Percentiles rank a stretch among this genome's conserved stretches.
Conservation (phyloP, 768 basidiomycete species). For the Paxillus involutus region DNA sequence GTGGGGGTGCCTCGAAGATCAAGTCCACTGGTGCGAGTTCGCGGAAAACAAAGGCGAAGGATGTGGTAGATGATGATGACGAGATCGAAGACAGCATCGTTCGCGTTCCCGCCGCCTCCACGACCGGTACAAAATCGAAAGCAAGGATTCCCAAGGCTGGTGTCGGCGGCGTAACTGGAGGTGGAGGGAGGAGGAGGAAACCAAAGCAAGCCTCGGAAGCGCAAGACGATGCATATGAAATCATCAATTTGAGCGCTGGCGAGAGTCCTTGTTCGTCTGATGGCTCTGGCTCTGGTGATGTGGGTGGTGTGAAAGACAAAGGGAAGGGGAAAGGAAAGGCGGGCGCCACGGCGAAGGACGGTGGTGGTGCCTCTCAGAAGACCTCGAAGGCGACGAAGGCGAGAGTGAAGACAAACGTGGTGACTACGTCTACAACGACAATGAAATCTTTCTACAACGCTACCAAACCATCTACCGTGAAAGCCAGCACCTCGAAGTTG, state of each 20-base stretch:
- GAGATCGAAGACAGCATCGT: not conserved
- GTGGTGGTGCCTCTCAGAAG: not conserved
- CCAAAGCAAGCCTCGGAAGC: slow-evolving; percentile 22
- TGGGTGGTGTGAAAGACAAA: not conserved
- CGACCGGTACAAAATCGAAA: slow-evolving; percentile 4
- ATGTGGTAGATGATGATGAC: not conserved
- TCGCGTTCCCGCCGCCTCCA: slow-evolving; percentile 4
- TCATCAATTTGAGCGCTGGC: slow-evolving; percentile 22
- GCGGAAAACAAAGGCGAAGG: not conserved
- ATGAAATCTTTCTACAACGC: slow-evolving; percentile 9
- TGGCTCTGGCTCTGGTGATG: not conserved
- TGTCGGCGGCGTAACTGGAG: not conserved
- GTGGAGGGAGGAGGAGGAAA: slow-evolving; percentile 14
- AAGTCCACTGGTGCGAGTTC: not conserved
- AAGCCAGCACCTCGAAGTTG: not conserved
- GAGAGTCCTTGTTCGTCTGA: slow-evolving; percentile 22
- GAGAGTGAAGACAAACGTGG: not conserved
- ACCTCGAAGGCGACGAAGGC: not conserved
- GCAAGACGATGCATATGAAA: slow-evolving; percentile 28
- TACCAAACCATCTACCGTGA: slow-evolving; percentile 4
- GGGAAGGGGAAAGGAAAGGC: slow-evolving; percentile 12
- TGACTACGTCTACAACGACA: slow-evolving; percentile 1
- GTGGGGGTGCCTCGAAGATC: not conserved
- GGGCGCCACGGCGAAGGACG: not conserved
- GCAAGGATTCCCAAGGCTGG: slow-evolving; percentile 1